Conservation (phyloP, 768 basidiomycete species). For the Lactarius quietus region DNA sequence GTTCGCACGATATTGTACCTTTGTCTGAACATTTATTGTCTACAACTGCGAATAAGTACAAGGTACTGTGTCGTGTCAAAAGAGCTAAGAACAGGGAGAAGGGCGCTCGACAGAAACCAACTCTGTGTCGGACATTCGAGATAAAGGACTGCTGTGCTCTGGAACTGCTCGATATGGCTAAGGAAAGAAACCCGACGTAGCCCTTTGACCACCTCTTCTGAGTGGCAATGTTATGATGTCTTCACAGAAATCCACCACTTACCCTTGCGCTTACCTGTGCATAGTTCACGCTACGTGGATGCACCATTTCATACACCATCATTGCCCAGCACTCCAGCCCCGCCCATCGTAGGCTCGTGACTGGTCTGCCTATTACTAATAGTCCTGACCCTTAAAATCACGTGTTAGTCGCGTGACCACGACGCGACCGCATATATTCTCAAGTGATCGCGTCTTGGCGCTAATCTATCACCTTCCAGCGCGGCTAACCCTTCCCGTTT, state of each 20-base stretch:
- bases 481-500: too few species aligned
- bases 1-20: slow-evolving; percentile 23
- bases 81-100: not conserved
- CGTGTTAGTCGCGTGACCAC: slow-evolving; percentile 12
- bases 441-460: not conserved
- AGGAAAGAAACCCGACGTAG: not conserved
- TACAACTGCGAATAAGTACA: slow-evolving; percentile 8
- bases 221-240: not conserved
- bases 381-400: not conserved
- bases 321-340: too few species aligned
- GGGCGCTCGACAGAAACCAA: not conserved
- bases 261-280: not conserved
- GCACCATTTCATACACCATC: not conserved
- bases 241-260: not conserved
- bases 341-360: too few species aligned
- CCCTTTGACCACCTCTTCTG: not conserved
- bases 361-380: too few species aligned
- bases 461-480: not conserved
- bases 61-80: not conserved
- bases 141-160: not conserved
- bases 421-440: slow-evolving; percentile 13
- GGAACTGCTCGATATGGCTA: not conserved
- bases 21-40: slow-evolving; percentile 5
- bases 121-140: not conserved
- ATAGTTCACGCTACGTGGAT: not conserved